These are phyloP conservation scores for Mesembryanthemum crystallinum DNA, from an alignment of 148 eudicot species.

Conservation along the genomic window DNA sequence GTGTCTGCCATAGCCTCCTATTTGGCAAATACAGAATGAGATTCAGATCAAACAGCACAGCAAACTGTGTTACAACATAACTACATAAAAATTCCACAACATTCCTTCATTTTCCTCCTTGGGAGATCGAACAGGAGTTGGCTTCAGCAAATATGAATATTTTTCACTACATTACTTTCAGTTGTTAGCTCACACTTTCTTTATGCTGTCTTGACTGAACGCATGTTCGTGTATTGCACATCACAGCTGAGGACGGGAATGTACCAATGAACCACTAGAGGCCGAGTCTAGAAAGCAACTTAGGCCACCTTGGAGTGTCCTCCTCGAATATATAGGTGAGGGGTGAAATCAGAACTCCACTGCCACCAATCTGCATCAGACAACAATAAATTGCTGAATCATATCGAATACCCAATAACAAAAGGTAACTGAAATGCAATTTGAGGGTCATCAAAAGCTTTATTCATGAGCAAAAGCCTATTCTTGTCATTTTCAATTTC, in stretches of 20 bases:
- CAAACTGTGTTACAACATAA: not conserved
- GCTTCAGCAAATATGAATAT: not conserved
- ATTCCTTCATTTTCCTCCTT: not conserved
- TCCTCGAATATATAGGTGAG: slow-evolving; percentile 90
- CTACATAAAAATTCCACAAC: not conserved
- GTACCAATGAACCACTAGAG: slow-evolving; percentile 21
- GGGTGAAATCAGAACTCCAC: slow-evolving; percentile 87
- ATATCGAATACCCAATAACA: not conserved
- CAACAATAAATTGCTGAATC: not conserved
- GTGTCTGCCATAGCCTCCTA: not conserved
- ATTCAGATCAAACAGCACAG: not conserved
- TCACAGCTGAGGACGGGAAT: not conserved
- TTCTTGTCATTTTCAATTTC: too few species aligned
- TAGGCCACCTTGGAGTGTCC: slow-evolving; percentile 86
- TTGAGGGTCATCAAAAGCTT: too few species aligned
- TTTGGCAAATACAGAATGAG: not conserved
- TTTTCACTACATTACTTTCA: not conserved
- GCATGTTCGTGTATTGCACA: not conserved
- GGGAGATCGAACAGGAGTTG: not conserved
- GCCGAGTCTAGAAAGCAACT: slow-evolving; percentile 63
- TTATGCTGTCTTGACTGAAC: not conserved
- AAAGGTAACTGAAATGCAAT: too few species aligned
- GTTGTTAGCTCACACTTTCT: not conserved
- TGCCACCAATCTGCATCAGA: slow-evolving; percentile 79
- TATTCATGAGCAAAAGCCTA: too few species aligned